Base-by-base conservation (phyloP, 2,329 filamentous ascomycete genomes). In the Fusarium verrucosum region DNA sequence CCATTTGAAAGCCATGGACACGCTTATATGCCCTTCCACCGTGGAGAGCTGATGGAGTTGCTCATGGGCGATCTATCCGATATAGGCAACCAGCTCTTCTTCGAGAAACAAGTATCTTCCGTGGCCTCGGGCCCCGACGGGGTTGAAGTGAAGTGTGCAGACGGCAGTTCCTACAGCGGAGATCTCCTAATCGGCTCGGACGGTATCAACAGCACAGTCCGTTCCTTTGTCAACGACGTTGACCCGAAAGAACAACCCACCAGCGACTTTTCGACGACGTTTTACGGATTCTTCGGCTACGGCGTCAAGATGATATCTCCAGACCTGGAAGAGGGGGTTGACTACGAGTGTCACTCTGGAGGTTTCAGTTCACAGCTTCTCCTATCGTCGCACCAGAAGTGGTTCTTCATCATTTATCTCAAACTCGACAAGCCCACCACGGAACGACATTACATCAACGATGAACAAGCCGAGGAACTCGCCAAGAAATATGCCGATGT, bases 181-280 rank as follows among this genome's bases (percentile, higher is more conserved):
- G 64, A 66, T 11, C 63, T 70, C 4, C 28, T 70, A 0, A 47
- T 70, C 26, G 67, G 67, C 1, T 44, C 61, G 10, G 66, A 70
- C 36, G 67, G 67, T 5, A 56, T 68, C 5, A 46, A 70, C 28
- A 70, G 66, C 44, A 50, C 26, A 7, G 45, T 52, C 0, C 55
- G 67, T 7, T 36, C 41, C 0, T 64, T 38, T 4, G 58, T 67
- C 1, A 43, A 60, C 17, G 46, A 43, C 2, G 13, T 20, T 2
- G 10, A 10, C 13, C 14, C 38, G 1, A 23, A 30, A 16, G 25
- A 30, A 13, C 13, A 7, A 30, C 4, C 57, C 4, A 13, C 38
- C 9, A 19, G 44, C 9, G 51, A 50, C 10, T 63, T 63, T 1
- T 41, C 33, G 3, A 63, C 60, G 2, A 63, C 59, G 0, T 63